Evolutionary conservation across 2,329 filamentous ascomycete species (phyloP), one percentile per base, ranked within the genome.

Genomic region (Cladosporium sp.): DNA sequence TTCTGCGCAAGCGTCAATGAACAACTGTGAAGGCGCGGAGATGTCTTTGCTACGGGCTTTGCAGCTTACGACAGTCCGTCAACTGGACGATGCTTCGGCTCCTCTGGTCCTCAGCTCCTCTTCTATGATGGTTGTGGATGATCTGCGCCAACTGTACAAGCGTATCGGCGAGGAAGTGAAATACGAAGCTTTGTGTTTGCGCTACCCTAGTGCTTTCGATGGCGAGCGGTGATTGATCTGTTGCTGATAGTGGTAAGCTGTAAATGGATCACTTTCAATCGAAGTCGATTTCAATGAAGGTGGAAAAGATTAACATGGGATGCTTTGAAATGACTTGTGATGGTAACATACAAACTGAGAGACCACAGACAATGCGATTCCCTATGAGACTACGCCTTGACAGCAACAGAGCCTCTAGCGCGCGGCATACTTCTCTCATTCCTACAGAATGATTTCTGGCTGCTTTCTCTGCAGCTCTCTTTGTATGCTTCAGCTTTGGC

Each of bases 361-460:
- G 18, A 3, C 36, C 36, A 10, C 18, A n/a, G 28, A 28, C 4
- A 43, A n/a, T 8, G 36, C 3, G 2, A 5, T 10, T 46, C 8
- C n/a, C 39, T 21, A 11, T 46, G 49, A 26, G 6, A 32, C 16
- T 28, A 53, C 49, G 53, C n/a, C 18, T 30, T 57, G 8, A 34
- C n/a, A 36, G 53, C 18, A 8, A 25, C n/a, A 36, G 30, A 30
- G 21, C 11, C 23, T 13, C 26, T 7, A n/a, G 28, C 16, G n/a
- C 30, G 21, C 16, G 18, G 28, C 25, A 58, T 54, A 48, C 66
- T 65, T 51, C 67, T 64, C 34, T 66, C 65, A 32, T 66, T 64
- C 36, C 57, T 65, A 32, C 70, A 71, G 36, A 70, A 70, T 1
- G 57, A 48, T 58, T 70, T 71, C 48, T 48, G 48, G 34, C 68